Evolutionary conservation across 2,329 filamentous ascomycete genomes (phyloP), one percentile per base, ranked within the genome.

Genomic region (Mycosphaerella sp.): DNA sequence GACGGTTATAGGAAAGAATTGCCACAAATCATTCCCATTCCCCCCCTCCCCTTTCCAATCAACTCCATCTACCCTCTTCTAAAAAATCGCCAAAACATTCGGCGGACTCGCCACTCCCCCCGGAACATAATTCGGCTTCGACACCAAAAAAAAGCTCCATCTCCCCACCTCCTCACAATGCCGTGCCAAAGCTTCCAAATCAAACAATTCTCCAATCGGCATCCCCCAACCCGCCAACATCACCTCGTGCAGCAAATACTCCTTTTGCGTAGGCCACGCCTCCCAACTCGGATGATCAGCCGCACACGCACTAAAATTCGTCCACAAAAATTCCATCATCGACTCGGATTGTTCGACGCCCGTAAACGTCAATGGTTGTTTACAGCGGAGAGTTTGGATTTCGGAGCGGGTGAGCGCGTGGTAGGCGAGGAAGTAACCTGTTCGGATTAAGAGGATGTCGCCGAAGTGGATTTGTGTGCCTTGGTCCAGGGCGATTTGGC

Each of bases 1-100:
- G 81, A 84, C 55, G 81, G 81, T 0, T 66, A 65, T 64, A 80
- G 76, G 0, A 75, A 78, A 61, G 75, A 74, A 6, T 63, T 85
- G 49, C 79, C 77, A 0, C 60, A 67, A 36, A 82, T 17, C 1
- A 17, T 17, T 17, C 14, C 14, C 14, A 17, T 17, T 17, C 14
- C 14, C 14, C 14, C 14, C 14, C 14, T 17, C 14, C 14, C 14
- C 14, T 17, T 17, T 17, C 14, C 14, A 17, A 17, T 17, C 14
- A 17, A 1, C 26, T 26, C 26, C 26, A 26, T 26, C 4, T 2
- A 14, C 36, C 36, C 14, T 6, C 17, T 23, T 54, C 64, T n/a
- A 71, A 29, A 72, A 72, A n/a, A 72, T 72, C 6, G 69, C 70
- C 6, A 72, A 51, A 12, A 66, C 63, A 59, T 73, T 73, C 40